Conservation (phyloP, 257 asterid genomes). For the Gardenia jasminoides region DNA sequence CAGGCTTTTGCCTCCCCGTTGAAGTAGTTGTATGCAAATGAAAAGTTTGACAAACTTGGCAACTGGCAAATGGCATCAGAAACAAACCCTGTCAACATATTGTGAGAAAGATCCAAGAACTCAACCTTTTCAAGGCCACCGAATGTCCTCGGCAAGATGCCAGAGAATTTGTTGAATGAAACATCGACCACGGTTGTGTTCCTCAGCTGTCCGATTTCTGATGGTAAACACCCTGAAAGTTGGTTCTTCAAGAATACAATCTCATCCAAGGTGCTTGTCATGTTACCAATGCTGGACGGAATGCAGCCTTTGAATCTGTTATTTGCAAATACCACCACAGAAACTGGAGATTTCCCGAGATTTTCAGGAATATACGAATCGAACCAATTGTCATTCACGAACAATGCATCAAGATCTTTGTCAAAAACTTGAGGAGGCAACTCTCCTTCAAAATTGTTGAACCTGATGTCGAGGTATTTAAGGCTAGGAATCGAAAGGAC, state of each 20-base stretch:
- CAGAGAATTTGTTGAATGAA: slow-evolving; percentile 26
- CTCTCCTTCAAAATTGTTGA: slow-evolving; percentile 35
- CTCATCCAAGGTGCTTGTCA: slow-evolving; percentile 35
- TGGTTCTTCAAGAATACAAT: slow-evolving; percentile 24
- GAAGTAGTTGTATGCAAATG: slow-evolving; percentile 29
- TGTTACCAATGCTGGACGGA: slow-evolving; percentile 33
- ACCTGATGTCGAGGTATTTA: slow-evolving; percentile 37
- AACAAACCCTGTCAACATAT: slow-evolving; percentile 30
- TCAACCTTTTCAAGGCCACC: slow-evolving; percentile 25
- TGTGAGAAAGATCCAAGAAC: slow-evolving; percentile 26
- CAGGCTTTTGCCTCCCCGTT: slow-evolving; percentile 25
- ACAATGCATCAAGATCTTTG: slow-evolving; percentile 36
- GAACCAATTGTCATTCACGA: slow-evolving; percentile 35
- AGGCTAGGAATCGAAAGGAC: slow-evolving; percentile 23
- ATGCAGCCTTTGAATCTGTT: slow-evolving; percentile 39
- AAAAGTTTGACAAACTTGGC: slow-evolving; percentile 25
- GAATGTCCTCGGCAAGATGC: slow-evolving; percentile 28
- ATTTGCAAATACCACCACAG: slow-evolving; percentile 35
- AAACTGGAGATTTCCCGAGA: slow-evolving; percentile 36
- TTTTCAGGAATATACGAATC: slow-evolving; percentile 27
- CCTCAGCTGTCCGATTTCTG: slow-evolving; percentile 25
- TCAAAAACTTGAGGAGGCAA: slow-evolving; percentile 29
- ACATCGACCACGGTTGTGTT: slow-evolving; percentile 16
- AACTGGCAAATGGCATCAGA: slow-evolving; percentile 27
- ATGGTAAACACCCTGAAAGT: slow-evolving; percentile 34